A percentile compares a stretch with the other conserved stretches of the same genome.
Conservation (phyloP, 805 yeast species). For the Nakazawaea ambrosiae region DNA sequence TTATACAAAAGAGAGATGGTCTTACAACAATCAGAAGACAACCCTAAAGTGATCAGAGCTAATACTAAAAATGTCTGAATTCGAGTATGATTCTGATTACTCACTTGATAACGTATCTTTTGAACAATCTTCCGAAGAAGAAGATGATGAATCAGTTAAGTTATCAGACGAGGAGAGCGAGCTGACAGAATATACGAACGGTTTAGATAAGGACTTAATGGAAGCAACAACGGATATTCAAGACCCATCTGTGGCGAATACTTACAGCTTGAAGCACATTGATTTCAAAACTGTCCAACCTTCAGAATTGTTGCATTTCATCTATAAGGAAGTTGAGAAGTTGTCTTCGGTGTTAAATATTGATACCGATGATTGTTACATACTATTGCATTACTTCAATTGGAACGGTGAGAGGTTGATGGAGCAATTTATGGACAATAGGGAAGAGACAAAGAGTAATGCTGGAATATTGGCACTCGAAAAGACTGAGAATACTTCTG, state of each 20-base stretch:
- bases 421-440: constrained; percentile 45
- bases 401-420: constrained; percentile 57
- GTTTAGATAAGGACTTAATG: too few relatives aligned
- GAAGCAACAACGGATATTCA: too few relatives aligned
- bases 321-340: constrained; percentile 20
- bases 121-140: not conserved
- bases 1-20: too few relatives aligned
- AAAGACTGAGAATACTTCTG: not conserved
- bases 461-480: constrained; percentile 19
- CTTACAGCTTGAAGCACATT: not conserved
- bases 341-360: constrained; percentile 30
- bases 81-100: too few relatives aligned
- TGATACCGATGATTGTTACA: constrained; percentile 30
- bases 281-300: too few relatives aligned
- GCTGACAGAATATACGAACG: too few relatives aligned
- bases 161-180: too few relatives aligned
- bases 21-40: too few relatives aligned
- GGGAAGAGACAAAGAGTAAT: constrained; percentile 18
- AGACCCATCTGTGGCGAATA: not conserved
- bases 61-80: too few relatives aligned
- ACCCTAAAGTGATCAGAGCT: too few relatives aligned
- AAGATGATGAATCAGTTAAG: not conserved
- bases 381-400: constrained; percentile 38
- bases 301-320: constrained; percentile 1
- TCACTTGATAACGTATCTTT: not conserved